phyloP scores from a whole-genome alignment of 768 basidiomycete genomes.

The Trametes punicea region DNA sequence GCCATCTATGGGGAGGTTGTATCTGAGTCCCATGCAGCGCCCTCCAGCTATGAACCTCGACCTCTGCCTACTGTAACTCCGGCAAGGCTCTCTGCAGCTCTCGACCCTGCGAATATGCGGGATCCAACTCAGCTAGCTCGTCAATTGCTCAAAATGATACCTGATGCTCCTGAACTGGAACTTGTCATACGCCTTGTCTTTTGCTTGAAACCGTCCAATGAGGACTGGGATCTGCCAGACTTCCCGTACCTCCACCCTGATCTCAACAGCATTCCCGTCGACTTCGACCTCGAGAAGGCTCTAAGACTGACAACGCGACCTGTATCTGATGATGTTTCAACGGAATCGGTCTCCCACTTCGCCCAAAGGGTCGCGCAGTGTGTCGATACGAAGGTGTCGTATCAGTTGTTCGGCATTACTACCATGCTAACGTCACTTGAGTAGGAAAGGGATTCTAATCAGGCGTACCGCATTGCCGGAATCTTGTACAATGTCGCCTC shows the following conservation, averaged over 20 bases:
- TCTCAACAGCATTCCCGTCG: slow-evolving; percentile 46
- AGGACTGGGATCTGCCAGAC: slow-evolving; percentile 76
- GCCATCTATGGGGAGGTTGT: slow-evolving; percentile 57
- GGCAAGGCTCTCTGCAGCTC: slow-evolving; percentile 41
- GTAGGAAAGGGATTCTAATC: slow-evolving; percentile 44
- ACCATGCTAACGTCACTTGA: not conserved
- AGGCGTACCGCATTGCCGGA: slow-evolving; percentile 59
- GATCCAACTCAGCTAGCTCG: slow-evolving; percentile 64
- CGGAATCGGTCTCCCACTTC: slow-evolving; percentile 51
- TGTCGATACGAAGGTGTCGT: slow-evolving; percentile 54
- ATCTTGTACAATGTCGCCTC: slow-evolving; percentile 63
- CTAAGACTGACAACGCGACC: slow-evolving; percentile 54
- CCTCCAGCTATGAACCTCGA: slow-evolving; percentile 41
- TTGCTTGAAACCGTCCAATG: slow-evolving; percentile 70
- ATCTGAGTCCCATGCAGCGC: slow-evolving; percentile 39
- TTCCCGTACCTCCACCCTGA: slow-evolving; percentile 72
- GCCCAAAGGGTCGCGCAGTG: slow-evolving; percentile 52
- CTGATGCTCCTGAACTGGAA: slow-evolving; percentile 58
- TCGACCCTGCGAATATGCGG: slow-evolving; percentile 58
- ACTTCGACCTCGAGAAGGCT: slow-evolving; percentile 57
- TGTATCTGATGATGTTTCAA: slow-evolving; percentile 51
- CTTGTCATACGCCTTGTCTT: slow-evolving; percentile 73
- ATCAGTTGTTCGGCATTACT: too few relatives aligned
- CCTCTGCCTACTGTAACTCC: slow-evolving; percentile 35
- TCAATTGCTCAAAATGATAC: slow-evolving; percentile 57